Percentiles rank a stretch among this genome's conserved stretches.
Evolutionary conservation across 148 eudicot species (phyloP).

Genomic region (Chenopodium album): DNA sequence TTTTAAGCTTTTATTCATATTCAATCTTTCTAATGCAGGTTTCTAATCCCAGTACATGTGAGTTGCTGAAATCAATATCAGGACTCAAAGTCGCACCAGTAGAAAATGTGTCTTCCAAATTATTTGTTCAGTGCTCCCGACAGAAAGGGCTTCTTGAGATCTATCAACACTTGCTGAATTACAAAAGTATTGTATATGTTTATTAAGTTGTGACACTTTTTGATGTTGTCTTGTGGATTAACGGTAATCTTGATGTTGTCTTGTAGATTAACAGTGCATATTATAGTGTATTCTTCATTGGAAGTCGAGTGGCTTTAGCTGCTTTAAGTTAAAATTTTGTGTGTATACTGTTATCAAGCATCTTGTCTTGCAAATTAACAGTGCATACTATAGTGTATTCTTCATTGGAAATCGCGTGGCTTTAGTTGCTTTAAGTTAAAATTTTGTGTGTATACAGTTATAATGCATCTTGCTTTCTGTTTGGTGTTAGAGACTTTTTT

Average conservation of each 20-base stretch:
- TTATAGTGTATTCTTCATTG: background rate
- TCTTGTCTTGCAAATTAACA: background rate
- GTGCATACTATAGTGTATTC: background rate
- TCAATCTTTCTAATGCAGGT: slow-evolving; percentile 51
- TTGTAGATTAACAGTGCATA: background rate
- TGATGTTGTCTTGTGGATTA: background rate
- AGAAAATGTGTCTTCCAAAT: slow-evolving; percentile 90
- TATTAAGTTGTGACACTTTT: background rate
- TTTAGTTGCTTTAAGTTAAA: background rate
- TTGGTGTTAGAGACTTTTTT: background rate
- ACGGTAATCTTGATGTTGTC: background rate
- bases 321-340: background rate
- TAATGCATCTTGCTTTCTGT: background rate
- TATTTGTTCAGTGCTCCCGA: slow-evolving; percentile 98
- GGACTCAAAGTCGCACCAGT: slow-evolving; percentile 90
- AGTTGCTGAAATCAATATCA: slow-evolving; percentile 81
- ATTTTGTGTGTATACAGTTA: background rate
- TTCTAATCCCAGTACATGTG: slow-evolving; percentile 79
- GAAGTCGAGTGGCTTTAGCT: background rate
- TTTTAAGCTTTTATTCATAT: background rate
- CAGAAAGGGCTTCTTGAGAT: slow-evolving; percentile 92
- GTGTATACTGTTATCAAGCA: background rate
- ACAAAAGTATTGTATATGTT: slow-evolving; percentile 52
- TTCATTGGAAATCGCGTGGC: background rate
- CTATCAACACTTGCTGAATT: slow-evolving; percentile 87